Evolutionary conservation across 768 basidiomycete species (phyloP), one percentile per base, ranked within the genome.

Genomic region (Trametes elegans): DNA sequence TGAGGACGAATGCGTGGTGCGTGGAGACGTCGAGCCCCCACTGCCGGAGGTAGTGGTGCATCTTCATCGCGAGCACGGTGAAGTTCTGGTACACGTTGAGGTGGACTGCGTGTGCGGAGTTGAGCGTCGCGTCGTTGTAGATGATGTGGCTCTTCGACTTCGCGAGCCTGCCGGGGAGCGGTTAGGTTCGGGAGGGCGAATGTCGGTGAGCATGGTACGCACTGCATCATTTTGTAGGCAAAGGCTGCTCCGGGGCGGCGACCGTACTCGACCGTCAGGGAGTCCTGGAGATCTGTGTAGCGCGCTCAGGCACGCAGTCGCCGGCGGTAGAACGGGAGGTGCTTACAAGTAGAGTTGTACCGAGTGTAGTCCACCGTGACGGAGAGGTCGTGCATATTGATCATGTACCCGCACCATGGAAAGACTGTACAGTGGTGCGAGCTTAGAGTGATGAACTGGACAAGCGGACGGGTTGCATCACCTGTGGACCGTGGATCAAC

Each of bases 391-490:
- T 67, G 71, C 76, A 84, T 89, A 64, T 93, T 72, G 62, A 99
- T 88, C 49, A 85, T 65, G 59, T 87, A 80, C 2, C 95, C 97
- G 72, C 97, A 99, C 89, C 94, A 99, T 2, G 93, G 88, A 67
- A 99, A 98, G 36, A 74, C 93, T 94, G 58, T 28, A n/a, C n/a
- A n/a, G n/a, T n/a, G n/a, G 8, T 35, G 27, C 42, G 40, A 35
- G 5, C 9, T 18, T 21, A 44, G 31, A 34, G 24, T 44, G 24
- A 44, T 38, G 3, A 4, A 24, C n/a, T n/a, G n/a, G n/a, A n/a
- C n/a, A n/a, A n/a, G n/a, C n/a, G n/a, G n/a, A n/a, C n/a, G 18
- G n/a, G 21, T 6, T 11, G 36, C 19, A 23, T 9, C 66, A 77
- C 81, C 65, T 69, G 68, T 70, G 55, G 79, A 77, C 28, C 68